Percentiles rank a stretch among this genome's conserved stretches.
phyloP scores from a whole-genome alignment of 2,329 filamentous ascomycete genomes.

The Fusarium austroafricanum region DNA sequence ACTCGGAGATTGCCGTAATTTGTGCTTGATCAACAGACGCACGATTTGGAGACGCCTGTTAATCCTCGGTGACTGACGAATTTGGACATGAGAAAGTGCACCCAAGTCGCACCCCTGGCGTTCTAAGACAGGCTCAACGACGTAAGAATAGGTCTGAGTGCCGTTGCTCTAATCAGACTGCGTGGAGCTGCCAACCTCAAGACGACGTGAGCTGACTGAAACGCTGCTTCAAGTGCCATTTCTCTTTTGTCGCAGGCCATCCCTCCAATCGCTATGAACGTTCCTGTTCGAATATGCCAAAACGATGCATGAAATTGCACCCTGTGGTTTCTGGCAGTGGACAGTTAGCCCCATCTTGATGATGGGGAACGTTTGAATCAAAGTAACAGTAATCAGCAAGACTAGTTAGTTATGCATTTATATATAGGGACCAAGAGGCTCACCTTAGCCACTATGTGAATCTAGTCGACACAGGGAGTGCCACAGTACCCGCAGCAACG shows the following conservation, averaged over 20 bases:
- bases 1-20: conserved; percentile 7
- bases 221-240: conserved; percentile 1
- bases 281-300: not conserved
- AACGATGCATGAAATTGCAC: not conserved
- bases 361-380: not conserved
- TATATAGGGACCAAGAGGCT: not conserved
- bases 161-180: conserved; percentile 19
- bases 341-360: not conserved
- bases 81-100: not conserved
- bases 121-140: conserved; percentile 12
- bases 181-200: not conserved
- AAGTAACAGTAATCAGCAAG: not conserved
- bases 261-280: not conserved
- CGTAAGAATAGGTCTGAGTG: not conserved
- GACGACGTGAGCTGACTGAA: conserved; percentile 7
- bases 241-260: not conserved
- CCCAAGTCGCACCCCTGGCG: not conserved
- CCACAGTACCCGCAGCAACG: conserved; percentile 64
- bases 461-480: conserved; percentile 53
- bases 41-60: not conserved
- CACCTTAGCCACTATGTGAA: conserved; percentile 11
- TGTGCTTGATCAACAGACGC: not conserved
- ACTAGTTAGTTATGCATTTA: conserved; percentile 4
- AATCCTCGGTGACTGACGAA: not conserved
- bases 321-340: not conserved